phyloP scores from a whole-genome alignment of 1,139 yeast species.

The Kodamaea alishanica region DNA sequence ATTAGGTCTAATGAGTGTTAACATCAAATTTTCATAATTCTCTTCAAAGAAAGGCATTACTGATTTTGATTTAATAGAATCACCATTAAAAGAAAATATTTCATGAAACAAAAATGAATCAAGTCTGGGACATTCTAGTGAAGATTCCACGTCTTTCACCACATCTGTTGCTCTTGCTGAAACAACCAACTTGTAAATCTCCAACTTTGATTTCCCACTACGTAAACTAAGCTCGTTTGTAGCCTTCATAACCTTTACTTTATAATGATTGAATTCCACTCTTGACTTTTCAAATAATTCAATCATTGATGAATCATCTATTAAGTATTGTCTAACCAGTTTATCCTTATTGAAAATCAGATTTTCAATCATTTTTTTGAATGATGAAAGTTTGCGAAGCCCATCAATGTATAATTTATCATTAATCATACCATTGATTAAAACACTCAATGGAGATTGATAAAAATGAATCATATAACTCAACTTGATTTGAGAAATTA shows the following conservation, averaged over 20 bases:
- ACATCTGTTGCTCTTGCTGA: slow-evolving; percentile 2
- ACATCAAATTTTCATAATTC: slow-evolving; percentile 38
- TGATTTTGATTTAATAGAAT: slow-evolving; percentile 10
- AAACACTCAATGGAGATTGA: slow-evolving; percentile 60
- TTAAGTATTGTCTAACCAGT: slow-evolving; percentile 19
- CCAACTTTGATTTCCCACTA: slow-evolving; percentile 29
- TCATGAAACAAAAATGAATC: slow-evolving; percentile 34
- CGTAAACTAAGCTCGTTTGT: too few species aligned
- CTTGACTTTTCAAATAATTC: slow-evolving; percentile 19
- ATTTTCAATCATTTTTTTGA: slow-evolving; percentile 34
- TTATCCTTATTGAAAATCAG: slow-evolving; percentile 9
- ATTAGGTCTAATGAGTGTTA: slow-evolving; percentile 38
- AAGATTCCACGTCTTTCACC: not conserved
- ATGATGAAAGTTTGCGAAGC: slow-evolving; percentile 36
- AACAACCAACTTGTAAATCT: slow-evolving; percentile 31
- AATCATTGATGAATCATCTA: slow-evolving; percentile 17
- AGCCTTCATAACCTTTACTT: slow-evolving; percentile 19
- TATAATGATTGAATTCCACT: slow-evolving; percentile 20
- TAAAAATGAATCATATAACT: slow-evolving; percentile 69
- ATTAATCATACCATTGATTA: slow-evolving; percentile 14
- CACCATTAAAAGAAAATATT: slow-evolving; percentile 38
- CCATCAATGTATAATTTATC: slow-evolving; percentile 16
- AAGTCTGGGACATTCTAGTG: not conserved
- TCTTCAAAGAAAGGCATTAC: slow-evolving; percentile 27
- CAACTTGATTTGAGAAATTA: slow-evolving; percentile 53